phyloP scores from a whole-genome alignment of 2,329 filamentous ascomycete species.

The Fusarium cicatricum region DNA sequence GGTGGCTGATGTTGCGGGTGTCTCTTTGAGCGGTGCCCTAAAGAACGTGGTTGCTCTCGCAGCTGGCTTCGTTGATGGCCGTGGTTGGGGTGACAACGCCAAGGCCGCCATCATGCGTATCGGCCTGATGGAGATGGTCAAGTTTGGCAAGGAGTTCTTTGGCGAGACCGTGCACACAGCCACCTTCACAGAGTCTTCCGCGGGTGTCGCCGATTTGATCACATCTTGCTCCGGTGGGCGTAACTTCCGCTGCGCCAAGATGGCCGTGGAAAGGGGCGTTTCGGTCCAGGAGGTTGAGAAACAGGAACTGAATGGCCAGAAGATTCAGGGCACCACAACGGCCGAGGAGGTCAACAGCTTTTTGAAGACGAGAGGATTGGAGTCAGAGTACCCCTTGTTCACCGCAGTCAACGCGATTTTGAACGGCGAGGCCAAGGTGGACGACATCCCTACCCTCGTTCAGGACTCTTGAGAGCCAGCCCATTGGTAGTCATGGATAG shows the following conservation, averaged over 20 bases:
- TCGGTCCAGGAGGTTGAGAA: constrained; percentile 88
- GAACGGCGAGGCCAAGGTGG: constrained; percentile 76
- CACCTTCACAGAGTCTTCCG: constrained; percentile 97
- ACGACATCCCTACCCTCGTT: constrained; percentile 80
- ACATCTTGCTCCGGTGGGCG: constrained; percentile 91
- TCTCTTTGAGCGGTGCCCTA: constrained; percentile 90
- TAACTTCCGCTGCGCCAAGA: constrained; percentile 93
- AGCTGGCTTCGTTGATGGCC: constrained; percentile 92
- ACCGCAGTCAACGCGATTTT: constrained; percentile 86
- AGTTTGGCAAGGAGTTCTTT: constrained; percentile 95
- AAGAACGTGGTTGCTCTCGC: constrained; percentile 98
- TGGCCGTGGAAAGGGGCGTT: constrained; percentile 81
- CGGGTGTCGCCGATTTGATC: constrained; percentile 93
- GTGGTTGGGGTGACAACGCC: constrained; percentile 98
- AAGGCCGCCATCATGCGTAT: constrained; percentile 99
- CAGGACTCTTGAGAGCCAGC: constrained; percentile 43
- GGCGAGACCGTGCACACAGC: constrained; percentile 78
- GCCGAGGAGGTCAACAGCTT: constrained; percentile 92
- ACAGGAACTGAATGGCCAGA: constrained; percentile 93
- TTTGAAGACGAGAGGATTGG: constrained; percentile 77
- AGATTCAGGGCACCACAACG: constrained; percentile 92
- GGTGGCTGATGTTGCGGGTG: constrained; percentile 94
- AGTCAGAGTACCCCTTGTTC: constrained; percentile 89
- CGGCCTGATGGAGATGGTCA: constrained; percentile 94
- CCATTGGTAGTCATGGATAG: constrained; percentile 1